Percentiles rank a stretch among this genome's conserved stretches.
phyloP scores from a whole-genome alignment of 352 stramenopile genomes.

The Phytophthora tentaculata region DNA sequence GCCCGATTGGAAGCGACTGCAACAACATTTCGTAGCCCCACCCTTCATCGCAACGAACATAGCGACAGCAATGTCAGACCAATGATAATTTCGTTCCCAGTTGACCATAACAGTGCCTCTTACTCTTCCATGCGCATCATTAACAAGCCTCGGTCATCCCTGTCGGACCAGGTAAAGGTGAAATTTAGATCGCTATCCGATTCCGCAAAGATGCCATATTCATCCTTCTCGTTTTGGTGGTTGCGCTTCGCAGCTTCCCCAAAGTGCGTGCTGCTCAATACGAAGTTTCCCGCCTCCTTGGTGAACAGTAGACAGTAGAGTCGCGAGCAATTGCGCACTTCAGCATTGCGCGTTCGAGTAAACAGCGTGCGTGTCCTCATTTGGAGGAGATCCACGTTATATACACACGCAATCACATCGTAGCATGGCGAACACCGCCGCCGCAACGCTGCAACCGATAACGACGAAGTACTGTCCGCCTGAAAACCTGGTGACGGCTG shows the following conservation, averaged over 20 bases:
- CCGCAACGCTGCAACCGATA: constrained; percentile 27
- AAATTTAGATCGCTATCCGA: constrained; percentile 20
- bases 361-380: constrained; percentile 30
- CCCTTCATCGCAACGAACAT: constrained; percentile 25
- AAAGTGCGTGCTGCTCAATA: constrained; percentile 47
- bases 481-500: not conserved
- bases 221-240: constrained; percentile 28
- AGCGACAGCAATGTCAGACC: not conserved
- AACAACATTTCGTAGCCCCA: constrained; percentile 46
- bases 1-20: constrained; percentile 21
- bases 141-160: constrained; percentile 13
- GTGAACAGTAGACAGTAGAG: constrained; percentile 58
- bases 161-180: constrained; percentile 17
- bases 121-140: constrained; percentile 50
- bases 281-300: constrained; percentile 40
- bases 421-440: constrained; percentile 25
- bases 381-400: constrained; percentile 31
- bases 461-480: not conserved
- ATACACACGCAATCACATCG: constrained; percentile 46
- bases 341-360: constrained; percentile 17
- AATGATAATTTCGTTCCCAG: not conserved
- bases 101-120: not conserved
- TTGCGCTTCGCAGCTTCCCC: constrained; percentile 26
- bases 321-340: constrained; percentile 48
- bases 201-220: constrained; percentile 16